These are phyloP conservation scores for Aspergillus fijiensis DNA, from an alignment of 2,329 filamentous ascomycete species.

Conservation along the genomic window DNA sequence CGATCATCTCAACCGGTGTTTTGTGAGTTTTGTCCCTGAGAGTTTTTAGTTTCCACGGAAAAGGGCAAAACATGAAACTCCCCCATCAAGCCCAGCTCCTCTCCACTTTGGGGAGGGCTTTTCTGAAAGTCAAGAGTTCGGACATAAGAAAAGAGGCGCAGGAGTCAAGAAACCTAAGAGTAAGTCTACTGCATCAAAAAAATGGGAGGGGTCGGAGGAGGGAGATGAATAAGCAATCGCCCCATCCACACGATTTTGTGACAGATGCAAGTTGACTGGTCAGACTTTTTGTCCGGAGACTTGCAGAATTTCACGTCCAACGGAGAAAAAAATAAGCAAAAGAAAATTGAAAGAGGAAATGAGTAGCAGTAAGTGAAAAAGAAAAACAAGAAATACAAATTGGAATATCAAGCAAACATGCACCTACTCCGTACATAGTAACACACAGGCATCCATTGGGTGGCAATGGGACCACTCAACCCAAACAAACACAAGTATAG, in stretches of 20 bases:
- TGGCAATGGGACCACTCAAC: background rate
- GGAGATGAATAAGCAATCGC: background rate
- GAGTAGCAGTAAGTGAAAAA: background rate
- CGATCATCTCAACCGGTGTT: conserved; percentile 19
- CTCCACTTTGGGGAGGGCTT: no score
- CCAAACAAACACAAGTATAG: conserved; percentile 5
- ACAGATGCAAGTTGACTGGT: conserved; percentile 9
- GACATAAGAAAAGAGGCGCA: background rate
- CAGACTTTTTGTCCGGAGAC: background rate
- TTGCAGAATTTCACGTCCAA: conserved; percentile 3
- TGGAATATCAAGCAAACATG: background rate
- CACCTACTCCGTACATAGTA: background rate
- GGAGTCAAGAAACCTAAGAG: no score
- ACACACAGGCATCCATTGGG: background rate
- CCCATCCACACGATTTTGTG: conserved; percentile 6
- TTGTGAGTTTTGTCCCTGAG: conserved; percentile 16
- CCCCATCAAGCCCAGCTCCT: background rate
- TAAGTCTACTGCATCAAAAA: background rate
- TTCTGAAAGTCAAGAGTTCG: background rate
- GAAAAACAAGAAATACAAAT: background rate
- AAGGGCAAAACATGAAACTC: conserved; percentile 9
- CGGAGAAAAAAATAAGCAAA: background rate
- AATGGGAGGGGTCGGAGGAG: background rate
- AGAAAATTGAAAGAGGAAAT: background rate
- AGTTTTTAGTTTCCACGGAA: conserved; percentile 7